phyloP scores from a whole-genome alignment of 2,329 filamentous ascomycete species.

The Lizonia empirigonia region DNA sequence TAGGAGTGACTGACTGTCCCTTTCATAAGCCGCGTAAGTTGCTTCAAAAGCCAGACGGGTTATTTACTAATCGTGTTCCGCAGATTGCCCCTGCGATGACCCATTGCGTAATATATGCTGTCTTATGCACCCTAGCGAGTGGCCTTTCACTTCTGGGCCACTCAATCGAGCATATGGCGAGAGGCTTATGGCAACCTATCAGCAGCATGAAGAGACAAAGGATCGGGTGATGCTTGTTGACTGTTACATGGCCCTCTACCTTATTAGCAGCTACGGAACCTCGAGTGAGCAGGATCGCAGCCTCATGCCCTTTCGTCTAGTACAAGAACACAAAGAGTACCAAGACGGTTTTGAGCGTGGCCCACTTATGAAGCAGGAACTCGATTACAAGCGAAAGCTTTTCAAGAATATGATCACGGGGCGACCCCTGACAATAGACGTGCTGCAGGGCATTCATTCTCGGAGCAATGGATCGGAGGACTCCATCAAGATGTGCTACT shows the following conservation, averaged over 20 bases:
- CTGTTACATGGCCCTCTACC: constrained; percentile 21
- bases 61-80: background rate
- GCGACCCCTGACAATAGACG: constrained; percentile 5
- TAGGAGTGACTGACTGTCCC: constrained; percentile 28
- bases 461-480: background rate
- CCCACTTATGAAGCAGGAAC: constrained; percentile 24
- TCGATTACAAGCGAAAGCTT: constrained; percentile 19
- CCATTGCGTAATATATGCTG: constrained; percentile 28
- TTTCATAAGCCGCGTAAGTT: constrained; percentile 29
- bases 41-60: background rate
- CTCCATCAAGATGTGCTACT: constrained; percentile 29
- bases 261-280: constrained; percentile 3
- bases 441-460: constrained; percentile 16
- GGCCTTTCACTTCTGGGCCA: constrained; percentile 22
- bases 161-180: constrained; percentile 28
- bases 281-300: background rate
- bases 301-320: constrained; percentile 19
- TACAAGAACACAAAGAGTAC: constrained; percentile 19
- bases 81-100: constrained; percentile 26
- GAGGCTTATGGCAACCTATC: constrained; percentile 26
- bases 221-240: constrained; percentile 35
- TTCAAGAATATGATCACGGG: constrained; percentile 20
- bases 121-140: constrained; percentile 23
- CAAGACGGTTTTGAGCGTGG: constrained; percentile 16
- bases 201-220: constrained; percentile 22